phyloP scores from a whole-genome alignment of 2,329 filamentous ascomycete species.

The Xylariaceae sp. region DNA sequence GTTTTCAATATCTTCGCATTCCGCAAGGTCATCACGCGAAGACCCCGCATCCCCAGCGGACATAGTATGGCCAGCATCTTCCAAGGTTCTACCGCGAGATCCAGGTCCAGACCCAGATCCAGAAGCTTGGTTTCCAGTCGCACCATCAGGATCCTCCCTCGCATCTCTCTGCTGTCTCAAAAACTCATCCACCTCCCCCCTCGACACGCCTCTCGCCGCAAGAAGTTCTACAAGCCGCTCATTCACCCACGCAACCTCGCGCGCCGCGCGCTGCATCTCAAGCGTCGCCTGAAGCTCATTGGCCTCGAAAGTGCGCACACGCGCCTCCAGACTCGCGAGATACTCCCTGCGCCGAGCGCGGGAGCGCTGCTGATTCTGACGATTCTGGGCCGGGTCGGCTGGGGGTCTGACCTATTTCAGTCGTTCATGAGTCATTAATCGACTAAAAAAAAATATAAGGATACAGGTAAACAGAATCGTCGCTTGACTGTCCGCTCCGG shows the following conservation, averaged over 20 bases:
- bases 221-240: slow-evolving; percentile 52
- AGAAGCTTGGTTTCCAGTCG: too few relatives aligned
- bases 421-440: neutral
- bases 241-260: slow-evolving; percentile 58
- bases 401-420: slow-evolving; percentile 33
- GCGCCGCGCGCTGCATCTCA: slow-evolving; percentile 61
- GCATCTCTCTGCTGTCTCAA: too few relatives aligned
- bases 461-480: neutral
- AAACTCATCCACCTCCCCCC: slow-evolving; percentile 20
- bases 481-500: neutral
- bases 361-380: slow-evolving; percentile 61
- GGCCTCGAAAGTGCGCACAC: slow-evolving; percentile 55
- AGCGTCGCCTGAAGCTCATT: slow-evolving; percentile 56
- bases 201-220: slow-evolving; percentile 47
- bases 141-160: too few relatives aligned
- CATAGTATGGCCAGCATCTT: too few relatives aligned
- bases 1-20: neutral
- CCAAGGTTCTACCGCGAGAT: too few relatives aligned
- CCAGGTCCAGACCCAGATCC: neutral
- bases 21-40: neutral
- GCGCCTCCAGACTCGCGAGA: slow-evolving; percentile 54
- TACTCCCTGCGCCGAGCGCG: slow-evolving; percentile 59
- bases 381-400: slow-evolving; percentile 35
- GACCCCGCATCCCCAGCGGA: neutral
- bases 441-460: neutral